phyloP scores from a whole-genome alignment of 1,284 basidiomycete genomes.

The Coniferiporia sulphurascens region DNA sequence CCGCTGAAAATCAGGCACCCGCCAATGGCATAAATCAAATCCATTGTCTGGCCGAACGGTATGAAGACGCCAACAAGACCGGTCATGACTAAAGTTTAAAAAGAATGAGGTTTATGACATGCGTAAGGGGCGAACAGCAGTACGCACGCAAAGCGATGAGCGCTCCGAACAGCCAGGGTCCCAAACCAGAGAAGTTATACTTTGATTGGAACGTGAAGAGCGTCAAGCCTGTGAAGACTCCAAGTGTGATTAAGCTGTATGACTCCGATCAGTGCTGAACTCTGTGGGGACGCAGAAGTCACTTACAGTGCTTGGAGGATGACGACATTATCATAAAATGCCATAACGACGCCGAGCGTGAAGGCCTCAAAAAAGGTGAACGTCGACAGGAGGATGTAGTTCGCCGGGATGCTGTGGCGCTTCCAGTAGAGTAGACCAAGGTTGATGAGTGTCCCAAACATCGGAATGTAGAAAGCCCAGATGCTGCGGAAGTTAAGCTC shows the following conservation, averaged over 20 bases:
- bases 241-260: constrained; percentile 71
- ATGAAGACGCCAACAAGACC: constrained; percentile 76
- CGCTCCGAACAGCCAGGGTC: constrained; percentile 77
- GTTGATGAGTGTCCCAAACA: constrained; percentile 71
- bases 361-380: constrained; percentile 81
- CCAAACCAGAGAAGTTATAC: constrained; percentile 86
- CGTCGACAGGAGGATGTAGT: constrained; percentile 70
- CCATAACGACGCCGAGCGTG: constrained; percentile 72
- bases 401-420: constrained; percentile 79
- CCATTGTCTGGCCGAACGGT: constrained; percentile 72
- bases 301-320: constrained; percentile 82
- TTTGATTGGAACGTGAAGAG: constrained; percentile 84
- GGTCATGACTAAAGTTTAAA: constrained; percentile 51
- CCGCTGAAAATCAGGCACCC: constrained; percentile 81
- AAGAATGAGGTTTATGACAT: constrained; percentile 8
- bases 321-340: constrained; percentile 70
- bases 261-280: constrained; percentile 18
- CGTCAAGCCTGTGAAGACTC: constrained; percentile 83
- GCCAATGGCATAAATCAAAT: constrained; percentile 73
- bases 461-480: constrained; percentile 72
- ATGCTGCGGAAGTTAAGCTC: constrained; percentile 34
- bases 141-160: constrained; percentile 64
- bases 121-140: neutral
- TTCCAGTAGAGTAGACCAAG: constrained; percentile 83
- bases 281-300: neutral